Percentiles rank a stretch among this genome's conserved stretches.
Conservation (phyloP, 176 grass and related monocot genomes). For the Musa acuminata region DNA sequence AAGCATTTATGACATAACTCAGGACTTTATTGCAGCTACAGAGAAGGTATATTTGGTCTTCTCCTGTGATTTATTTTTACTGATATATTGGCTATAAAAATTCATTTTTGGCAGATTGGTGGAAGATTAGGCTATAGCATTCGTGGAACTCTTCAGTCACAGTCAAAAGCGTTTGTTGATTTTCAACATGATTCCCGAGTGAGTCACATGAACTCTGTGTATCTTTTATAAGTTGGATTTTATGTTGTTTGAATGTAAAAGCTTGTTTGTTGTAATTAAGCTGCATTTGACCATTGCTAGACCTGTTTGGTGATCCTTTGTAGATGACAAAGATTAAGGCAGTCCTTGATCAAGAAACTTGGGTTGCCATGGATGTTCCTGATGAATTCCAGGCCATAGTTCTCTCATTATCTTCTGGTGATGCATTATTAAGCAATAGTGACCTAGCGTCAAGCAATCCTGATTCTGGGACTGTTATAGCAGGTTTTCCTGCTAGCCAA, state of each 20-base stretch:
- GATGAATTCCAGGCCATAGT: conserved; percentile 94
- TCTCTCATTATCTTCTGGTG: conserved; percentile 64
- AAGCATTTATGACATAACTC: conserved; percentile 89
- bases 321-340: conserved; percentile 99
- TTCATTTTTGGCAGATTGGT: conserved; percentile 56
- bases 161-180: conserved; percentile 98
- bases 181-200: conserved; percentile 88
- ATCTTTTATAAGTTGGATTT: background rate
- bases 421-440: conserved; percentile 55
- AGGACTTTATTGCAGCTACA: conserved; percentile 79
- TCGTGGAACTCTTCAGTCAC: conserved; percentile 81
- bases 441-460: conserved; percentile 34
- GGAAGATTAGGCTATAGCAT: conserved; percentile 98
- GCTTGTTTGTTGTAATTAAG: background rate
- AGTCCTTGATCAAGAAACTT: conserved; percentile 96
- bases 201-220: conserved; percentile 19
- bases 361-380: conserved; percentile 84
- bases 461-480: conserved; percentile 33
- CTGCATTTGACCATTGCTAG: background rate
- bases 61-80: background rate
- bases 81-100: background rate
- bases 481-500: conserved; percentile 31
- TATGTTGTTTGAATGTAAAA: background rate
- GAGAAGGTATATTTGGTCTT: conserved; percentile 66
- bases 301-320: conserved; percentile 6